A percentile compares a stretch with the other conserved stretches of the same genome.
These are phyloP conservation scores for Acer campestre DNA, from an alignment of 345 rosid species.

Conservation along the genomic window DNA sequence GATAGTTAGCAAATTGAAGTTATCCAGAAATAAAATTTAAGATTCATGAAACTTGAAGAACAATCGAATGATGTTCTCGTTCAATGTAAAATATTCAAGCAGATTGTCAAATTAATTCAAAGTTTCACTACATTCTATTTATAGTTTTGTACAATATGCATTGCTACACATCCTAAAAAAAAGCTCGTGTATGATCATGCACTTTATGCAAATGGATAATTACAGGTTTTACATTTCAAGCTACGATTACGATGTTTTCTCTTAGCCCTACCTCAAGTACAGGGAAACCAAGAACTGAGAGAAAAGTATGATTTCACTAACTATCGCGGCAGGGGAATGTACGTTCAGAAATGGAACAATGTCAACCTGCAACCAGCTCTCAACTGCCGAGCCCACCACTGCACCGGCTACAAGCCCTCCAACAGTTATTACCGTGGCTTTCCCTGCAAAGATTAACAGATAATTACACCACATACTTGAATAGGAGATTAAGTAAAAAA, in stretches of 20 bases:
- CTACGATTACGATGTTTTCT: constrained; percentile 19
- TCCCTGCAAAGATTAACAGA: constrained; percentile 51
- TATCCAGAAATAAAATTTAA: neutral
- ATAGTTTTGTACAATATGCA: constrained; percentile 57
- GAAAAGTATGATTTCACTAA: constrained; percentile 81
- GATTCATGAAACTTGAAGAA: neutral
- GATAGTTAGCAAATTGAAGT: neutral
- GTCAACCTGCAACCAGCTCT: constrained; percentile 97
- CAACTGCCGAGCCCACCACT: constrained; percentile 84
- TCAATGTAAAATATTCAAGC: neutral
- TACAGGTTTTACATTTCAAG: constrained; percentile 35
- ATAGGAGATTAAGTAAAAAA: constrained; percentile 4
- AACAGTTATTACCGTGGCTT: constrained; percentile 76
- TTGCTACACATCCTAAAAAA: constrained; percentile 48
- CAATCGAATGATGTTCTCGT: neutral
- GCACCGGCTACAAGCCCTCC: constrained; percentile 98
- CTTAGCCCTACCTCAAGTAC: constrained; percentile 59
- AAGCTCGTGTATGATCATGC: constrained; percentile 46
- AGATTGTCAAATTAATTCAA: neutral
- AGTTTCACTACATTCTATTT: constrained; percentile 26
- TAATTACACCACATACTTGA: neutral
- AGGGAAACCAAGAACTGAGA: constrained; percentile 86
- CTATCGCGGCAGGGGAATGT: constrained; percentile 82
- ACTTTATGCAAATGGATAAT: constrained; percentile 35
- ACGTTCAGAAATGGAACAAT: constrained; percentile 84